A percentile compares a stretch with the other conserved stretches of the same genome.
Conservation (phyloP, 2,329 filamentous ascomycete genomes). For the Fusarium euwallaceae region DNA sequence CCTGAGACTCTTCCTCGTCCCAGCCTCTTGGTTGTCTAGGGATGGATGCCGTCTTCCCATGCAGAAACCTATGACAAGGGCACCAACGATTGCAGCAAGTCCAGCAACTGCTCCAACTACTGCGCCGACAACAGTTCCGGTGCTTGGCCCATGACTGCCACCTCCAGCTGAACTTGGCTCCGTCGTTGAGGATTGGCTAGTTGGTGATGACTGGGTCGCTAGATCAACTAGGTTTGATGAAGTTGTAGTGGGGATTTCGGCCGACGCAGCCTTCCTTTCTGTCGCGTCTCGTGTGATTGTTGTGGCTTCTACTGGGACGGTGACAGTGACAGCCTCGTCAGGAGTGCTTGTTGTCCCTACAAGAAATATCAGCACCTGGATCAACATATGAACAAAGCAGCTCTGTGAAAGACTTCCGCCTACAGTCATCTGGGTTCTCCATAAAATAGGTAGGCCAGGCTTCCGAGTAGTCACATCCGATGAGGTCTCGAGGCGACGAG, state of each 20-base stretch:
- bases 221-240: neutral
- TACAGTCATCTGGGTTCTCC: neutral
- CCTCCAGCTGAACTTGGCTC: neutral
- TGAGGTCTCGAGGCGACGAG: neutral
- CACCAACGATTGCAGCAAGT: neutral
- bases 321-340: neutral
- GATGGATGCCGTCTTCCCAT: neutral
- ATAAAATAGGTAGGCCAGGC: neutral
- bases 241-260: neutral
- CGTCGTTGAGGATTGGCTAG: neutral
- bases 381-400: neutral
- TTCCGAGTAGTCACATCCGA: neutral
- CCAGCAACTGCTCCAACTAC: neutral
- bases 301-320: neutral
- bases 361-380: neutral
- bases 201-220: neutral
- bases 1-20: neutral
- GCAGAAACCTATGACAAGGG: neutral
- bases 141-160: neutral
- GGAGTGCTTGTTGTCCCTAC: neutral
- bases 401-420: neutral
- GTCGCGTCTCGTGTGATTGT: neutral
- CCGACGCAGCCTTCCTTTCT: neutral
- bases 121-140: neutral
- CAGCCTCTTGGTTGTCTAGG: neutral